These are phyloP conservation scores for Podochytrium sp. DNA, from an alignment of 192 early-diverging fungal genomes.

Conservation along the genomic window DNA sequence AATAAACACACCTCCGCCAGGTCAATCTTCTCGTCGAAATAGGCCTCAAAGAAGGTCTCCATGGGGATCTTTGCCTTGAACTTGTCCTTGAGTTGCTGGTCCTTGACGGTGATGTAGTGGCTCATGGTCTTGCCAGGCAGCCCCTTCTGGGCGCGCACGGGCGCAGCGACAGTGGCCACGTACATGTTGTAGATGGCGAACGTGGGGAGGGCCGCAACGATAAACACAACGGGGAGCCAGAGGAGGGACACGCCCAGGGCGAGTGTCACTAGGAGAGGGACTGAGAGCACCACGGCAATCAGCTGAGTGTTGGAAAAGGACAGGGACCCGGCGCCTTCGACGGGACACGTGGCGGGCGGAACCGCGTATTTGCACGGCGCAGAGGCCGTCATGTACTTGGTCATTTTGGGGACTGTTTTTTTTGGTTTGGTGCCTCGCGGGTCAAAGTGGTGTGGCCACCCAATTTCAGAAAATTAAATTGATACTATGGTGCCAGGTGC, in stretches of 20 bases:
- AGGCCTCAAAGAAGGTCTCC: slow-evolving; percentile 96
- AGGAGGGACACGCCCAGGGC: slow-evolving; percentile 65
- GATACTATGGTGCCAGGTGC: too few species aligned
- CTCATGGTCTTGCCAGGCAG: slow-evolving; percentile 83
- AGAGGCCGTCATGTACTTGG: neutral
- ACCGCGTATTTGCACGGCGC: slow-evolving; percentile 27
- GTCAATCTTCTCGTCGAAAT: slow-evolving; percentile 96
- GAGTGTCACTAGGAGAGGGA: slow-evolving; percentile 70
- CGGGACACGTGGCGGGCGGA: slow-evolving; percentile 53
- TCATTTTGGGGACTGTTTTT: neutral
- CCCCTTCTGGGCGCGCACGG: slow-evolving; percentile 61
- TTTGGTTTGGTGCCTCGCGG: too few species aligned
- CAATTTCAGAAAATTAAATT: too few species aligned
- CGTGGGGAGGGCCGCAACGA: slow-evolving; percentile 70
- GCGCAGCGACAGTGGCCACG: slow-evolving; percentile 67
- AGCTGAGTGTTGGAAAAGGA: slow-evolving; percentile 79
- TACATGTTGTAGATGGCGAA: slow-evolving; percentile 73
- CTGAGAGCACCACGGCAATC: slow-evolving; percentile 58
- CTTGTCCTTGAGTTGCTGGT: slow-evolving; percentile 69
- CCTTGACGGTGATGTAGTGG: slow-evolving; percentile 89
- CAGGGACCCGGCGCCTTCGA: slow-evolving; percentile 85
- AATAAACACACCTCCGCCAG: slow-evolving; percentile 51
- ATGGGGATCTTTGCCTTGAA: slow-evolving; percentile 94
- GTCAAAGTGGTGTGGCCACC: too few species aligned
- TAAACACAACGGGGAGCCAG: slow-evolving; percentile 59